Percentiles rank a stretch among this genome's conserved stretches.
These are phyloP conservation scores for Candida manassasensis DNA, from an alignment of 805 yeast genomes.

Conservation along the genomic window DNA sequence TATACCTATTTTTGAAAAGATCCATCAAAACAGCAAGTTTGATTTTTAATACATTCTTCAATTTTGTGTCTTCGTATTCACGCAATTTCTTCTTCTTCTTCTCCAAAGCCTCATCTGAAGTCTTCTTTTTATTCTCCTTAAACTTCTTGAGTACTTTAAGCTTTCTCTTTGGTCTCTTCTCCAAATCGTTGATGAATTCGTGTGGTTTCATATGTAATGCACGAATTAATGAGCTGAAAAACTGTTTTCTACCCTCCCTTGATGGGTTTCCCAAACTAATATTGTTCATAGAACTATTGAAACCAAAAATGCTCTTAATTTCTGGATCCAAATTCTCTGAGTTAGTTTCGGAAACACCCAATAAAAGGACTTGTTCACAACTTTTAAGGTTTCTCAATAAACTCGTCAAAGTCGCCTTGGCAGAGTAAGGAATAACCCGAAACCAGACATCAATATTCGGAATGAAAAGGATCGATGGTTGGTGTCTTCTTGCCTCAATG, in stretches of 20 bases:
- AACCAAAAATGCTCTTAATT: constrained; percentile 54
- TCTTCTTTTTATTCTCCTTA: constrained; percentile 7
- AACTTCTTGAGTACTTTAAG: constrained; percentile 36
- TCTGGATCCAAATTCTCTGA: constrained; percentile 41
- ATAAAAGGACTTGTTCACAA: constrained; percentile 65
- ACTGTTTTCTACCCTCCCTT: constrained; percentile 45
- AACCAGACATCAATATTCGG: constrained; percentile 82
- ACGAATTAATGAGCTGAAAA: constrained; percentile 48
- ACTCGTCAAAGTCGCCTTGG: constrained; percentile 67
- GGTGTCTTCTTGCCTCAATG: constrained; percentile 82
- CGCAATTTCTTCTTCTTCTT: constrained; percentile 46
- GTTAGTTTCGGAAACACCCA: constrained; percentile 64
- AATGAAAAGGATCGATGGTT: constrained; percentile 78
- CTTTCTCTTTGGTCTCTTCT: constrained; percentile 50
- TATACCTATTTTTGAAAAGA: constrained; percentile 77
- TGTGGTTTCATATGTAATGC: constrained; percentile 65
- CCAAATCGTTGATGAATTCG: constrained; percentile 61
- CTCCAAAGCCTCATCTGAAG: constrained; percentile 26
- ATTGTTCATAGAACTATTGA: constrained; percentile 38
- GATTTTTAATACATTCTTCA: constrained; percentile 80
- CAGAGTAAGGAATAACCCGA: constrained; percentile 60
- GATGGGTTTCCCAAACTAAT: constrained; percentile 44
- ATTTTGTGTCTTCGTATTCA: constrained; percentile 66
- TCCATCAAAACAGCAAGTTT: constrained; percentile 88
- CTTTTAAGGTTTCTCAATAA: constrained; percentile 64